Conservation (phyloP, 2,329 filamentous ascomycete genomes). For the Fonsecaea erecta region DNA sequence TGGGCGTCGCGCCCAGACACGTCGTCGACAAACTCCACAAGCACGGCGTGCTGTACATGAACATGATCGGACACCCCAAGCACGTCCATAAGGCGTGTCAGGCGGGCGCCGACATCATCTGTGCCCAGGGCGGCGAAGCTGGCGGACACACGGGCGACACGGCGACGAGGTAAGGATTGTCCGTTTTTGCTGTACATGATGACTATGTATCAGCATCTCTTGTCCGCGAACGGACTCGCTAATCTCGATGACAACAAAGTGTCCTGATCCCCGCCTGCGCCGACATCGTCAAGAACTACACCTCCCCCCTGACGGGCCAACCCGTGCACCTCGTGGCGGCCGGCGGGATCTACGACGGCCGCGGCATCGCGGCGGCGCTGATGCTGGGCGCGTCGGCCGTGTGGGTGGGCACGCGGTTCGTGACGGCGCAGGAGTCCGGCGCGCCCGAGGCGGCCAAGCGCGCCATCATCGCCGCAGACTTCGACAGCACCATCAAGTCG, state of each 20-base stretch:
- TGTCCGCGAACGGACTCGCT: neutral
- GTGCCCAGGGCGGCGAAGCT: slow-evolving; percentile 34
- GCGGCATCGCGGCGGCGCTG: slow-evolving; percentile 71
- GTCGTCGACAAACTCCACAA: slow-evolving; percentile 73
- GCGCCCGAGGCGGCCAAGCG: slow-evolving; percentile 32
- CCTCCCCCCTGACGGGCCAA: slow-evolving; percentile 65
- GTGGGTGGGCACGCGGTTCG: slow-evolving; percentile 85
- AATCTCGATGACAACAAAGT: slow-evolving; percentile 40
- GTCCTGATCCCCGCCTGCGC: slow-evolving; percentile 79
- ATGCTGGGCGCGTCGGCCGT: slow-evolving; percentile 81
- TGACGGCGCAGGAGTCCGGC: slow-evolving; percentile 73
- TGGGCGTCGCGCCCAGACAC: slow-evolving; percentile 72
- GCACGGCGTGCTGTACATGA: slow-evolving; percentile 78
- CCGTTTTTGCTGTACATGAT: no score
- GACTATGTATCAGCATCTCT: no score
- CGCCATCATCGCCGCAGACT: slow-evolving; percentile 68
- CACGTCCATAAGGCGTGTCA: slow-evolving; percentile 80
- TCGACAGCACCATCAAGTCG: slow-evolving; percentile 74
- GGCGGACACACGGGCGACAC: slow-evolving; percentile 84
- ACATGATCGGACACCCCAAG: slow-evolving; percentile 85
- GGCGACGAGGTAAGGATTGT: slow-evolving; percentile 61
- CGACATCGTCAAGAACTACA: slow-evolving; percentile 72
- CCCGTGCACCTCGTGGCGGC: slow-evolving; percentile 77
- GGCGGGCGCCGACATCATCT: slow-evolving; percentile 75
- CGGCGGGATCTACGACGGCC: slow-evolving; percentile 76